These are phyloP conservation scores for Orbilia brochopaga DNA, from an alignment of 2,329 filamentous ascomycete species.

Conservation along the genomic window DNA sequence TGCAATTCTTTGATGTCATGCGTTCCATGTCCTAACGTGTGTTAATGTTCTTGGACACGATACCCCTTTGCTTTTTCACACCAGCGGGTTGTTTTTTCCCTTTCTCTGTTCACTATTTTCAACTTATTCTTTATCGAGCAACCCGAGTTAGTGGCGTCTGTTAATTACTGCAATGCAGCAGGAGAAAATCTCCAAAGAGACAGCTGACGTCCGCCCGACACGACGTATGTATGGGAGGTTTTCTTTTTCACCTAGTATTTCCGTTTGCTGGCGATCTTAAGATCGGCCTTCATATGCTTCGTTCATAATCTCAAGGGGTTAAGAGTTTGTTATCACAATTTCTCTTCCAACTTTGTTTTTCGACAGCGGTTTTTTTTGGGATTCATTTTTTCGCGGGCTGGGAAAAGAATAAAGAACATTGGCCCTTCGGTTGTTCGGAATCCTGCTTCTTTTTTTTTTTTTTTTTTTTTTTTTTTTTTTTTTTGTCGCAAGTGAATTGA, in stretches of 20 bases:
- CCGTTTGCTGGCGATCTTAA: constrained; percentile 8
- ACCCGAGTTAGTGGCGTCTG: constrained; percentile 4
- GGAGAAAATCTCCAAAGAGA: constrained; percentile 4
- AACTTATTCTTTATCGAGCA: constrained; percentile 20
- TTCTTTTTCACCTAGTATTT: background rate
- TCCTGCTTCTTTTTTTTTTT: background rate
- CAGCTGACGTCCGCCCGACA: background rate
- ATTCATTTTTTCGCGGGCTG: constrained; percentile 20
- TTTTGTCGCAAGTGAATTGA: constrained; percentile 10
- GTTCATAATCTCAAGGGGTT: constrained; percentile 25
- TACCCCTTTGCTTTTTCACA: constrained; percentile 39
- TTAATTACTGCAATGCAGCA: constrained; percentile 17
- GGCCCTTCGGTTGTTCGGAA: background rate
- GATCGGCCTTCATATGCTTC: constrained; percentile 13
- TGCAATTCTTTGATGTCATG: constrained; percentile 16
- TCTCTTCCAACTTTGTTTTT: background rate
- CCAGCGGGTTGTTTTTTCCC: constrained; percentile 4
- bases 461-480: constrained; percentile 9
- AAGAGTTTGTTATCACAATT: constrained; percentile 31
- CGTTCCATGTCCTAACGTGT: constrained; percentile 19
- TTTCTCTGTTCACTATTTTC: background rate
- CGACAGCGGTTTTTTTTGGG: constrained; percentile 3
- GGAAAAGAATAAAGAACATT: constrained; percentile 1
- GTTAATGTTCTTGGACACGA: constrained; percentile 36
- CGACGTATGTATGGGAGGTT: background rate